Base-by-base conservation (phyloP, 148 eudicot genomes). In the Silene conica region DNA sequence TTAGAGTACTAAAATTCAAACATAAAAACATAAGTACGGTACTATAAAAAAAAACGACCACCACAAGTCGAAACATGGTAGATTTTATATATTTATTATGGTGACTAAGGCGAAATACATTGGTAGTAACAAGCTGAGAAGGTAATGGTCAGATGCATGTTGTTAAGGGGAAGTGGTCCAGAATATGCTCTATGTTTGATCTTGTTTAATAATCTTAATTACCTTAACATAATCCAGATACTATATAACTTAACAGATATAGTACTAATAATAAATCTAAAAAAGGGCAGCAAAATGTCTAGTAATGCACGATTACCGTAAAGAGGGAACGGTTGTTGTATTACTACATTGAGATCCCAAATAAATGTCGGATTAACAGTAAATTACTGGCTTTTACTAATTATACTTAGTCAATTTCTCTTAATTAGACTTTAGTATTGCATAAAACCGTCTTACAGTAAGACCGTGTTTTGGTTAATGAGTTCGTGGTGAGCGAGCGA, bases 341-440 rank as follows among this genome's bases (percentile, higher is more conserved):
- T 67, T 31, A 43, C 54, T 59, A 73, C 77, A 79, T 79, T 74
- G 82, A 79, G 82, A 79, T 79, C 82, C 82, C 82, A 69, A 79
- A 79, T 73, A 31, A 74, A 69, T 74, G 82, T 79, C 82, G 82
- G 78, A 55, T 74, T 74, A 74, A 75, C 52, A 28, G 57, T 45
- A 38, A 50, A 15, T 67, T 20, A 56, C 45, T 46, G 28, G 28
- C 7, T 69, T 60, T 68, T 72, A 57, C 80, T 72, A 77, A 72
- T 77, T 72, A 72, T 78, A 78, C 55, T 45, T 46, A 55, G 73
- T 71, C 45, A 71, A 38, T 38, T 77, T 71, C 70, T 71, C 63
- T 63, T 76, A 34, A 34, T 69, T 69, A 28, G 28, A 67, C 54
- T 72, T 72, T 73, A n/a, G n/a, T n/a, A n/a, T n/a, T n/a, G n/a